Evolutionary conservation across 2,329 filamentous ascomycete species (phyloP), one percentile per base, ranked within the genome.

Genomic region (Coleophoma eucalyptorum): DNA sequence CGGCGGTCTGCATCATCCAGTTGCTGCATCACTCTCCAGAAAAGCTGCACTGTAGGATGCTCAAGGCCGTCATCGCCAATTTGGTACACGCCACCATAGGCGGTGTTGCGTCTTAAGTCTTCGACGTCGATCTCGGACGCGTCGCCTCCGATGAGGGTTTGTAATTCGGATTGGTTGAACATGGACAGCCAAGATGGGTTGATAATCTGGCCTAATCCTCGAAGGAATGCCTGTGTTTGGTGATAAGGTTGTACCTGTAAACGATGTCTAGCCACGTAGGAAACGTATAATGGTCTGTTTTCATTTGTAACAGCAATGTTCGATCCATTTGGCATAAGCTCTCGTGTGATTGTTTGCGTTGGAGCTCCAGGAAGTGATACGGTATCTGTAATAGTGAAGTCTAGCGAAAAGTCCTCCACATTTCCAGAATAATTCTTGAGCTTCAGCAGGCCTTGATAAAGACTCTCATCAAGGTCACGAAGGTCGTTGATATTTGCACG

Each of bases 121-220:
- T 87, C 83, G 34, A 99, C 79, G 62, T 97, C 87, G 52, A 99
- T 95, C 55, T 89, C 85, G 10, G 86, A 86, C 26, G 84, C 86
- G 60, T 96, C 91, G 41, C 94, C 94, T 48, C 91, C 90, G 15
- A 99, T 88, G 5, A 99, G 84, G 1, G 90, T 94, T 70, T 97
- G 94, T 4, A 99, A 79, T 67, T 99, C 94, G 3, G 83, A 83
- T 67, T 97, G 93, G 68, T 99, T 99, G 76, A 99, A 99, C 94
- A 99, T 97, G 62, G 87, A 91, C 4, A 99, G 79, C 94, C 94
- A 99, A 3, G 83, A 83, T 0, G 93, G 92, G 52, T 92, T 87
- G 57, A 99, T 94, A 64, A 99, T 96, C 57, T 86, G 79, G 19
- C 88, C 84, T 1, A 99, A 81, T 0, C 94, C 94, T 50, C 84